A percentile compares a stretch with the other conserved stretches of the same genome.
phyloP scores from a whole-genome alignment of 2,329 filamentous ascomycete species.

The Hypoxylon sp. region DNA sequence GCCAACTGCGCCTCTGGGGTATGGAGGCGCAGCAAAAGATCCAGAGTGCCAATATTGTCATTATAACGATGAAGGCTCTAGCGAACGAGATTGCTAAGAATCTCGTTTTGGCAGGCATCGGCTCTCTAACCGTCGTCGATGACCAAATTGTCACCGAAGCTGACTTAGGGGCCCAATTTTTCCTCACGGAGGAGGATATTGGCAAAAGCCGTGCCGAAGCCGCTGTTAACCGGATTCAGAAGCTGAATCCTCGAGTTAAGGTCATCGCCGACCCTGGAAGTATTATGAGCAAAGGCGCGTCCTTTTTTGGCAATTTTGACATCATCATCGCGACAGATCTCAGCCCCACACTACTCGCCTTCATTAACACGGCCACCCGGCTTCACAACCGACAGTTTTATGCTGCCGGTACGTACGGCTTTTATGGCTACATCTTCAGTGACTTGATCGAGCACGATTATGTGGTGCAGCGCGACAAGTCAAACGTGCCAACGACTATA shows the following conservation, averaged over 20 bases:
- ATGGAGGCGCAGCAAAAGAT: conserved; percentile 95
- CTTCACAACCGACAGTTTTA: conserved; percentile 87
- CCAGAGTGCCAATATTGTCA: conserved; percentile 87
- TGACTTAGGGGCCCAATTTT: conserved; percentile 87
- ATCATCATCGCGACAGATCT: conserved; percentile 93
- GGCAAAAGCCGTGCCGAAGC: conserved; percentile 90
- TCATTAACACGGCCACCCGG: conserved; percentile 89
- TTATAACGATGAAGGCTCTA: conserved; percentile 89
- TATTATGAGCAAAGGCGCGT: conserved; percentile 76
- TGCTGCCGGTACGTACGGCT: conserved; percentile 86
- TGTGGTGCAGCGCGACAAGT: conserved; percentile 85
- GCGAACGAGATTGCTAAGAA: conserved; percentile 98
- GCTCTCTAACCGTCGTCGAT: conserved; percentile 90
- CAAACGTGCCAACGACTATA: conserved; percentile 76
- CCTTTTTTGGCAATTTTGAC: conserved; percentile 85
- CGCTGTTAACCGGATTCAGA: conserved; percentile 81
- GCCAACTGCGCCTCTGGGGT: conserved; percentile 97
- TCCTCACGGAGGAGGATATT: conserved; percentile 78
- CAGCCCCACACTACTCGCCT: conserved; percentile 78
- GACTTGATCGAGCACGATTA: conserved; percentile 94
- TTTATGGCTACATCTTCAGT: conserved; percentile 95
- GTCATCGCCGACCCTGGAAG: conserved; percentile 79
- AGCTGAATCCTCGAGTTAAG: conserved; percentile 89
- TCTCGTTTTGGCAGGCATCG: conserved; percentile 92
- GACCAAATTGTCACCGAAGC: conserved; percentile 80